Conservation (phyloP, 129 eudicot genomes). For the carrot (Daucus carota) region DH1_v3.0 NC_030386.2:30953501-30954000, state of each 20-base stretch:
- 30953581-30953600: constrained; percentile 66
- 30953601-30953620: constrained; percentile 86
- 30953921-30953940: not conserved
- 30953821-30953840: too few species aligned
- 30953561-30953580: constrained; percentile 48
- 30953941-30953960: not conserved
- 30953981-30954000: not conserved
- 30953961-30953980: not conserved
- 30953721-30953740: constrained; percentile 57
- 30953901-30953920: not conserved
- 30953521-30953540: constrained; percentile 56
- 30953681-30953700: constrained; percentile 51
- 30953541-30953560: constrained; percentile 65
- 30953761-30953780: constrained; percentile 45
- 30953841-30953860: too few species aligned
- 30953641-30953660: constrained; percentile 55
- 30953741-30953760: constrained; percentile 45
- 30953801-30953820: too few species aligned
- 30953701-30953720: constrained; percentile 81
- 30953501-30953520: constrained; percentile 58
- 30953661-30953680: constrained; percentile 49
- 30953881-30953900: not conserved
- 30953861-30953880: not conserved
- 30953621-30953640: constrained; percentile 61
- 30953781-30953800: constrained; percentile 12